A percentile compares a stretch with the other conserved stretches of the same genome.
phyloP scores from a whole-genome alignment of 345 rosid genomes.

The Cardamine occulta region DNA sequence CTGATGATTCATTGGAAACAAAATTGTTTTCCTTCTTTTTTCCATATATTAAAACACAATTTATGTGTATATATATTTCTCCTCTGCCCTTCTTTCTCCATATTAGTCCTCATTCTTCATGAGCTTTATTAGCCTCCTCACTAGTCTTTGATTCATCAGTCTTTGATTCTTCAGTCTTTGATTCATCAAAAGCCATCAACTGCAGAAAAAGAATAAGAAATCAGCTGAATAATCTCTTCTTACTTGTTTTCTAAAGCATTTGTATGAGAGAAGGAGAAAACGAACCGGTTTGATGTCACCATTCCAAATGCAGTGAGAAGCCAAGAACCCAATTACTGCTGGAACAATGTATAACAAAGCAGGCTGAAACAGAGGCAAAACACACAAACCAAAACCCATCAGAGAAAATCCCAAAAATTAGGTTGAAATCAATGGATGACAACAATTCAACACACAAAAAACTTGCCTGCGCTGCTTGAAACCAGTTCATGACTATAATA shows the following conservation, averaged over 20 bases:
- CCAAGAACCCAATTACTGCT: constrained; percentile 87
- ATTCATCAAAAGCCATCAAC: constrained; percentile 93
- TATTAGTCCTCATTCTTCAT: constrained; percentile 54
- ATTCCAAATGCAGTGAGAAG: constrained; percentile 87
- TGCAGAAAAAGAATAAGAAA: constrained; percentile 40
- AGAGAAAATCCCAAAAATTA: not conserved
- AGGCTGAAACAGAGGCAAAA: constrained; percentile 60
- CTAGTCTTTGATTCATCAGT: constrained; percentile 66
- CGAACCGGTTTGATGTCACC: constrained; percentile 94
- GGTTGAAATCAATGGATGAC: not conserved
- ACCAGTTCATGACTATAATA: constrained; percentile 98
- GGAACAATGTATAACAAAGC: constrained; percentile 97
- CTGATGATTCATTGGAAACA: constrained; percentile 41
- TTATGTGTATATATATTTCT: constrained; percentile 32
- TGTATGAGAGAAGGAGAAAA: constrained; percentile 15
- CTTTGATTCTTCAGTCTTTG: constrained; percentile 64
- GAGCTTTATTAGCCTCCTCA: constrained; percentile 43
- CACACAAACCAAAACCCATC: constrained; percentile 19
- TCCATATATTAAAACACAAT: constrained; percentile 31
- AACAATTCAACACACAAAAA: constrained; percentile 2
- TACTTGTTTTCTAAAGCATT: not conserved
- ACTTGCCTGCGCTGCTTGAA: constrained; percentile 97
- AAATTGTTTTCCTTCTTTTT: constrained; percentile 41
- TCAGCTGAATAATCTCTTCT: not conserved
- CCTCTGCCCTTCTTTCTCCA: constrained; percentile 31